A percentile compares a stretch with the other conserved stretches of the same genome.
These are phyloP conservation scores for Pyrus bretschneideri DNA, from an alignment of 306 rosid genomes.

Conservation along the genomic window DNA sequence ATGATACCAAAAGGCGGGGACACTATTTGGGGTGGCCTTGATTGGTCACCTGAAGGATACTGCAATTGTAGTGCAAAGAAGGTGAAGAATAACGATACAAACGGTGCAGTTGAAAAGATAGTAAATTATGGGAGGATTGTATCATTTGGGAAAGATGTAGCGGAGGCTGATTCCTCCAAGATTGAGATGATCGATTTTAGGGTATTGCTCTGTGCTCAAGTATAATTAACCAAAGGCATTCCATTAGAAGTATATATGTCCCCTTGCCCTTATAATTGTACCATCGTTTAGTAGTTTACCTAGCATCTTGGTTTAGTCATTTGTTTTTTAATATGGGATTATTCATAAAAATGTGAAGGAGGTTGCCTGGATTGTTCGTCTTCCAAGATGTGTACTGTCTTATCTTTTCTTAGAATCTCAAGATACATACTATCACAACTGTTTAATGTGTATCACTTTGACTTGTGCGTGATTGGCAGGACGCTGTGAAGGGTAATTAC, in stretches of 20 bases:
- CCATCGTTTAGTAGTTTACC: neutral
- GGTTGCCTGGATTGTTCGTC: neutral
- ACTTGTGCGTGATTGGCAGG: slow-evolving; percentile 37
- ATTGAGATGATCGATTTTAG: slow-evolving; percentile 63
- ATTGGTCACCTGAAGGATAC: slow-evolving; percentile 73
- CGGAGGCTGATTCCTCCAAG: slow-evolving; percentile 50
- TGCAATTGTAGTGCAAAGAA: slow-evolving; percentile 47
- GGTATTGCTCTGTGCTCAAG: slow-evolving; percentile 36
- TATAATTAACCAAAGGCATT: neutral
- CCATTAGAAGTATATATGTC: neutral
- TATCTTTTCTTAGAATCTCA: neutral
- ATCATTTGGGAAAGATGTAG: slow-evolving; percentile 64
- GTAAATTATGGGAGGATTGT: slow-evolving; percentile 62
- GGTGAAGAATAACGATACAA: slow-evolving; percentile 42
- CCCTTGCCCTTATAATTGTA: neutral
- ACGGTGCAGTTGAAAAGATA: slow-evolving; percentile 17
- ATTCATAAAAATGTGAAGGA: neutral
- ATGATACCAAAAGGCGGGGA: slow-evolving; percentile 89
- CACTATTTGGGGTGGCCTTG: slow-evolving; percentile 78
- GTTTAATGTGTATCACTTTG: slow-evolving; percentile 5
- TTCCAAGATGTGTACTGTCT: neutral
- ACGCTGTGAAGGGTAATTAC: slow-evolving; percentile 51
- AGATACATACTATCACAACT: neutral
- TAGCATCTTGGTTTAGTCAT: neutral
- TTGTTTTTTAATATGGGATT: neutral